Conservation (phyloP, 163 green algal genomes). For the Chlamydomonas reinhardtii region DNA sequence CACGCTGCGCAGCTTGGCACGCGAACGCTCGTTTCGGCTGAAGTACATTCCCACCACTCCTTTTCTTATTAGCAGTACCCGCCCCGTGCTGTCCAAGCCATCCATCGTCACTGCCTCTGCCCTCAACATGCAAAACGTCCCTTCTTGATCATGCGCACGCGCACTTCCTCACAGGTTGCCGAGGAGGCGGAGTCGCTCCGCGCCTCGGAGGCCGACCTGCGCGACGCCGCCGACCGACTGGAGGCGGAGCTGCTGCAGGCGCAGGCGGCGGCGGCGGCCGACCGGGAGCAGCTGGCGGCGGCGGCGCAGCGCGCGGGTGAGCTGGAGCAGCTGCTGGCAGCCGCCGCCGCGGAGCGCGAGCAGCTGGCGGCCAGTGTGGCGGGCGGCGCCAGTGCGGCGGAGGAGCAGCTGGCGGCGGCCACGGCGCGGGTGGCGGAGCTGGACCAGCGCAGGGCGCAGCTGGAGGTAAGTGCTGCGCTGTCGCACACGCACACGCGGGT, state of each 20-base stretch:
- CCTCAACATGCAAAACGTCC: too few species aligned
- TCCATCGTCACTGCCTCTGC: too few species aligned
- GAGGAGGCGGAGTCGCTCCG: neutral
- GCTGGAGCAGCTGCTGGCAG: neutral
- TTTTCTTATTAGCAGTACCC: too few species aligned
- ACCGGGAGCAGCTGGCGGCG: neutral
- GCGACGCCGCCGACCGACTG: neutral
- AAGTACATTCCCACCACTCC: too few species aligned
- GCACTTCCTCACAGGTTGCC: too few species aligned
- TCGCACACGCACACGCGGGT: too few species aligned
- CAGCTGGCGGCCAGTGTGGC: neutral
- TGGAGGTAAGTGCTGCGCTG: constrained; percentile 15
- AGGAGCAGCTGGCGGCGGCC: neutral
- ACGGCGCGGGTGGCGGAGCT: neutral
- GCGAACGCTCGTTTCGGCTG: too few species aligned
- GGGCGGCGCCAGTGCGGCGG: neutral
- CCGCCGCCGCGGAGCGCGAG: neutral
- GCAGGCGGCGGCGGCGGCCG: neutral
- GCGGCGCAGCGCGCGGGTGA: neutral
- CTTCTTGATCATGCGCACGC: too few species aligned
- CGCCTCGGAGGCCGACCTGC: neutral
- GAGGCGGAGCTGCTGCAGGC: neutral
- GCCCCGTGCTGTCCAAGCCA: too few species aligned
- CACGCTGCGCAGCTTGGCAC: too few species aligned
- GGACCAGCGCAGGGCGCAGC: constrained; percentile 1